Evolutionary conservation across 2,329 filamentous ascomycete species (phyloP).

Genomic region (Cordyceps cicadae): DNA sequence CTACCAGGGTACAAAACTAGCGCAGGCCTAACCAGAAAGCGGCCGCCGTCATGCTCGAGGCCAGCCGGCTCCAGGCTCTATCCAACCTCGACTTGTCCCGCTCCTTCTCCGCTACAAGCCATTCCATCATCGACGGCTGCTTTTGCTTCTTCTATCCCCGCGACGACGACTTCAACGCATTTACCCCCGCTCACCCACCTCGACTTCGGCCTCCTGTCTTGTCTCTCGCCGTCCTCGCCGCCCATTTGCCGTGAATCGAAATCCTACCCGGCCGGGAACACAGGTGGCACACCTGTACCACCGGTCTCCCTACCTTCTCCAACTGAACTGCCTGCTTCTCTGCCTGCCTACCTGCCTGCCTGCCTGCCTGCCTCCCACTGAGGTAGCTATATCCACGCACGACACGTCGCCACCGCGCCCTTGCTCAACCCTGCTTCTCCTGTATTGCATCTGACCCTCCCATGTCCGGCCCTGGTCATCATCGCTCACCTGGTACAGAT

Average conservation of each 20-base stretch:
- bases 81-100: constrained; percentile 4
- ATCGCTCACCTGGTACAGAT: constrained; percentile 6
- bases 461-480: constrained; percentile 3
- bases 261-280: not conserved
- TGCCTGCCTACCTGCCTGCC: not conserved
- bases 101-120: constrained; percentile 2
- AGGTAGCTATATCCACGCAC: not conserved
- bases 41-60: not conserved
- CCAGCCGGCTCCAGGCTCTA: not conserved
- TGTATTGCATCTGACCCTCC: not conserved
- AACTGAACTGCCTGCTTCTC: not conserved
- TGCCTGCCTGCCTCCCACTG: not conserved
- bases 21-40: not conserved
- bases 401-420: not conserved
- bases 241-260: not conserved
- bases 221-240: not conserved
- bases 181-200: not conserved
- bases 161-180: not conserved
- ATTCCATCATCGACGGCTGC: not conserved
- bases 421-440: not conserved
- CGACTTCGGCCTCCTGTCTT: not conserved
- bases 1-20: not conserved
- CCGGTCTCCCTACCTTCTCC: not conserved
- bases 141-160: not conserved
- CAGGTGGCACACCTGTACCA: not conserved